Percentiles rank a stretch among this genome's conserved stretches.
Evolutionary conservation across 2,329 filamentous ascomycete genomes (phyloP).

Genomic region (Hypoxylon sp.): DNA sequence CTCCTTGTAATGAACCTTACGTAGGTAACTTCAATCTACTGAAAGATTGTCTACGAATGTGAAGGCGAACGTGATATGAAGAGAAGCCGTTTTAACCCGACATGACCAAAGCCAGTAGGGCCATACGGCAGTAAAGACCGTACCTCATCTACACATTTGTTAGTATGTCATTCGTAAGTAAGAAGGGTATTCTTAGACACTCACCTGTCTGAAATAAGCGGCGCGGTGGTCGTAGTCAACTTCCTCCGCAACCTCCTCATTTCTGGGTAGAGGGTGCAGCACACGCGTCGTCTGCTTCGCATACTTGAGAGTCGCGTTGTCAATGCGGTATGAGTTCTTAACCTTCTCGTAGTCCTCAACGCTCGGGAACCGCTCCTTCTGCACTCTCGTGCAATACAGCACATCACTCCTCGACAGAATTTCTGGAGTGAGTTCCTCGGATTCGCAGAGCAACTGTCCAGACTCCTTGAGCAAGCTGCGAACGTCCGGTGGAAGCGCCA

Average conservation of each 20-base stretch:
- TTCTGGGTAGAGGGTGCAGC: constrained; percentile 94
- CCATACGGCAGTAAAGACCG: constrained; percentile 98
- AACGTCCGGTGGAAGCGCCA: constrained; percentile 83
- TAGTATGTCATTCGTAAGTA: constrained; percentile 53
- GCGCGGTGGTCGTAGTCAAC: constrained; percentile 97
- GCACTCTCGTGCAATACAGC: constrained; percentile 95
- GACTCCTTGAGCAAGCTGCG: constrained; percentile 78
- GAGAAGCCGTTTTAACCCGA: constrained; percentile 55
- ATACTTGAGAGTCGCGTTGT: constrained; percentile 89
- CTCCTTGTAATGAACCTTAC: constrained; percentile 27
- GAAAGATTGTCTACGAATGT: constrained; percentile 40
- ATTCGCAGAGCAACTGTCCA: constrained; percentile 83
- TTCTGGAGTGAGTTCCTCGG: constrained; percentile 84
- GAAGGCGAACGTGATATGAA: constrained; percentile 15
- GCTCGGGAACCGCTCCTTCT: constrained; percentile 95
- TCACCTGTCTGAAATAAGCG: constrained; percentile 98
- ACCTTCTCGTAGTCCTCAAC: constrained; percentile 85
- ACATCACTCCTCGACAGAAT: constrained; percentile 91
- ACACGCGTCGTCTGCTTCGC: constrained; percentile 95
- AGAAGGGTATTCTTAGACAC: constrained; percentile 56
- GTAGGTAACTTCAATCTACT: constrained; percentile 32
- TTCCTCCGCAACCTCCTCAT: constrained; percentile 93
- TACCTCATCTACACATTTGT: constrained; percentile 85
- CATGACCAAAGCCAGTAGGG: constrained; percentile 94
- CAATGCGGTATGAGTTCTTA: constrained; percentile 89